Evolutionary conservation across 2,329 filamentous ascomycete genomes (phyloP), one percentile per base, ranked within the genome.

Genomic region (Canariomyces notabilis): DNA sequence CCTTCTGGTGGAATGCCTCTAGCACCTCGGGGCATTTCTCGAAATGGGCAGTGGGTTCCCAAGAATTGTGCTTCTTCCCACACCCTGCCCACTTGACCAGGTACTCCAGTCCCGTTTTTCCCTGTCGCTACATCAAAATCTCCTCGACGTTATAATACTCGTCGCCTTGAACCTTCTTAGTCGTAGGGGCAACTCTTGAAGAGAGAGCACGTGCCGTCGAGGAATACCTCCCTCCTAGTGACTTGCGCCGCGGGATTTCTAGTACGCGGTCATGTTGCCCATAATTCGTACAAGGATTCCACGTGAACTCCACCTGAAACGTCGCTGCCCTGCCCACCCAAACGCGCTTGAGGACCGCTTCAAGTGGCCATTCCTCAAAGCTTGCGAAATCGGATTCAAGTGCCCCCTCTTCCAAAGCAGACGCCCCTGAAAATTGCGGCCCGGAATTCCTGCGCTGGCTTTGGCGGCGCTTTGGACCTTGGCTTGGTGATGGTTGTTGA

Each of bases 21-120:
- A 50, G 48, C 18, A 50, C 32, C 40, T 50, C 43, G 12, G 36
- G 48, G 38, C 48, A 50, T 37, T 46, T 19, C 35, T 50, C 40
- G 39, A 44, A 29, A n/a, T n/a, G n/a, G n/a, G n/a, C n/a, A n/a
- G n/a, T n/a, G n/a, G n/a, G n/a, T n/a, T n/a, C n/a, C n/a, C n/a
- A n/a, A n/a, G n/a, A n/a, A n/a, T n/a, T n/a, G n/a, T n/a, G n/a
- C n/a, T n/a, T n/a, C n/a, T n/a, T n/a, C n/a, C n/a, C n/a, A n/a
- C n/a, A n/a, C n/a, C n/a, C n/a, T n/a, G n/a, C n/a, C n/a, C n/a
- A n/a, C n/a, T n/a, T n/a, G n/a, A n/a, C n/a, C n/a, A n/a, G n/a
- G n/a, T n/a, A n/a, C n/a, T n/a, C n/a, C n/a, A n/a, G n/a, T n/a
- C n/a, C n/a, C n/a, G n/a, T n/a, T n/a, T n/a, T n/a, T n/a, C n/a